Conservation (phyloP, 495 filamentous ascomycete species). For the Aspergillus asperescens region DNA sequence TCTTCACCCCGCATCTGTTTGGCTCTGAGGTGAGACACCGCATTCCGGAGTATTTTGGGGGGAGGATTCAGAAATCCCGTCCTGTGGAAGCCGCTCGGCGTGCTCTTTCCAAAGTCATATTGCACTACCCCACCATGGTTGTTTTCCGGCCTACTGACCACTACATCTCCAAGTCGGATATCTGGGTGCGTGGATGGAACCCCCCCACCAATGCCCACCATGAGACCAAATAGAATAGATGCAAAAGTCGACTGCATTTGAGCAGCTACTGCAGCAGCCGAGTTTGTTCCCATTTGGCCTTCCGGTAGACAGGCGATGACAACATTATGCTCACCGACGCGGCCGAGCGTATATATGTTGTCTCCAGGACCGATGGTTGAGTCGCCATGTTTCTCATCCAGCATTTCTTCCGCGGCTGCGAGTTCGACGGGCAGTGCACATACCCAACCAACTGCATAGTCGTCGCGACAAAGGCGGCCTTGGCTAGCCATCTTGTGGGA, state of each 20-base stretch:
- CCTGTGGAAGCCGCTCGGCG: background rate
- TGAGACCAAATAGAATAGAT: slow-evolving; percentile 22
- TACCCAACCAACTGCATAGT: background rate
- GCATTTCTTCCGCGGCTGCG: slow-evolving; percentile 24
- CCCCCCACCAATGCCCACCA: slow-evolving; percentile 36
- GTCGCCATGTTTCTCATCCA: slow-evolving; percentile 21
- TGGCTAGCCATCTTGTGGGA: too few species aligned
- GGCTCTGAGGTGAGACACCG: slow-evolving; percentile 22
- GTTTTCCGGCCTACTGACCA: slow-evolving; percentile 25
- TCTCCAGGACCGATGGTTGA: slow-evolving; percentile 9
- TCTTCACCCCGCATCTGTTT: too few species aligned
- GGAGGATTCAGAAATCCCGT: slow-evolving; percentile 12
- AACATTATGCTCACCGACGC: slow-evolving; percentile 26
- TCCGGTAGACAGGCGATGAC: slow-evolving; percentile 29
- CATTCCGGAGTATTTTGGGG: slow-evolving; percentile 24
- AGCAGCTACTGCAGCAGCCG: slow-evolving; percentile 21
- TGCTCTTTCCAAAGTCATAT: slow-evolving; percentile 36
- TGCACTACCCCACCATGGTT: slow-evolving; percentile 26
- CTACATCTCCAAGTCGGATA: slow-evolving; percentile 35
- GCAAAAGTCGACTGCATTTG: slow-evolving; percentile 24
- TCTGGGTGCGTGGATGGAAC: slow-evolving; percentile 20
- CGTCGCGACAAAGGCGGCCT: too few species aligned
- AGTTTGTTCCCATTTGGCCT: slow-evolving; percentile 22
- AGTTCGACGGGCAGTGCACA: slow-evolving; percentile 19
- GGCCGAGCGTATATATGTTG: slow-evolving; percentile 33